Evolutionary conservation across 2,329 filamentous ascomycete species (phyloP).

Genomic region (Sarocladiaceae sp.): DNA sequence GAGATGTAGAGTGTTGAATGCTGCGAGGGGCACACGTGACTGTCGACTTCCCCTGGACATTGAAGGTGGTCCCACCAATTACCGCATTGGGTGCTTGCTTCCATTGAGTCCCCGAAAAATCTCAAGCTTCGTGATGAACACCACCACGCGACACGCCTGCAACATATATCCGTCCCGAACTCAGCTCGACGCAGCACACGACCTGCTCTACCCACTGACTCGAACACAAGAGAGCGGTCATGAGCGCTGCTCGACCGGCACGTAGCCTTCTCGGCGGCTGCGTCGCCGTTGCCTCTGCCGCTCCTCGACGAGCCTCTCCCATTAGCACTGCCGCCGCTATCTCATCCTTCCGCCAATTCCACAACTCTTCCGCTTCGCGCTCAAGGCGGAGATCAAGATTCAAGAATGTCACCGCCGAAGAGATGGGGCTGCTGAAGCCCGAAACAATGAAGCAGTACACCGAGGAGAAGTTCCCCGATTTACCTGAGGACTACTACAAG

Average conservation of each 20-base stretch:
- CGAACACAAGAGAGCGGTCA: constrained; percentile 27
- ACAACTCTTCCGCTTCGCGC: constrained; percentile 43
- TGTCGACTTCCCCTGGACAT: neutral
- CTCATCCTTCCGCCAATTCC: constrained; percentile 39
- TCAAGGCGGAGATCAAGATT: constrained; percentile 46
- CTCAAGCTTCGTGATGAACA: constrained; percentile 7
- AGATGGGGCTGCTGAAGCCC: constrained; percentile 46
- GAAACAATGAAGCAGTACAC: constrained; percentile 40
- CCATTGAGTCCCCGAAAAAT: constrained; percentile 7
- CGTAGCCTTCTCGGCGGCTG: constrained; percentile 49
- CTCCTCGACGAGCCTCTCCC: constrained; percentile 17
- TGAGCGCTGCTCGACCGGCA: constrained; percentile 53
- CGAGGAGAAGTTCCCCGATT: constrained; percentile 47
- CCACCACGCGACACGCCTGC: constrained; percentile 8
- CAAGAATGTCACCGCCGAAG: constrained; percentile 46
- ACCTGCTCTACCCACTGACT: neutral
- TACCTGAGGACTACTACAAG: constrained; percentile 44
- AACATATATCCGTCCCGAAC: neutral
- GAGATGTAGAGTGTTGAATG: neutral
- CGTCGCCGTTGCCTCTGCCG: constrained; percentile 26
- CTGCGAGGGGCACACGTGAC: too few relatives aligned
- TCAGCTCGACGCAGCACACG: neutral
- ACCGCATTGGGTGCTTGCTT: constrained; percentile 3
- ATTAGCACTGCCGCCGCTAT: constrained; percentile 15
- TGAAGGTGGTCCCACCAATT: neutral